Evolutionary conservation across 2,329 filamentous ascomycete genomes (phyloP).

Genomic region (Monosporascus cannonballus): DNA sequence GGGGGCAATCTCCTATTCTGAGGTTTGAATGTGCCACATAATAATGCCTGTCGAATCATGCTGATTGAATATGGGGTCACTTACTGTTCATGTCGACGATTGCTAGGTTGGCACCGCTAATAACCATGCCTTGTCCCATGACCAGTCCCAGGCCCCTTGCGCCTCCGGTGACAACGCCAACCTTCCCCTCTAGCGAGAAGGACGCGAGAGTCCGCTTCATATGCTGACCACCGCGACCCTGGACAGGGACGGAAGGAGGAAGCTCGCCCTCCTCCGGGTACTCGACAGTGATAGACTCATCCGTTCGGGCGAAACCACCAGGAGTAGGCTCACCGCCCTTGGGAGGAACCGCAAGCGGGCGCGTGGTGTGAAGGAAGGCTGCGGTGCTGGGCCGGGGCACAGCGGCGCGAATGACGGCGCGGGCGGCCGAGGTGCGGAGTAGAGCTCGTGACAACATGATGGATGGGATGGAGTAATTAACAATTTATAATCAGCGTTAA

Average conservation of each 20-base stretch:
- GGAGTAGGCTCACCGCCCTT: constrained; percentile 26
- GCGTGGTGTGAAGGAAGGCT: constrained; percentile 21
- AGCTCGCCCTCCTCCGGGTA: constrained; percentile 71
- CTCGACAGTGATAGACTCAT: constrained; percentile 70
- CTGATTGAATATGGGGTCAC: constrained; percentile 22
- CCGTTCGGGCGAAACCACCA: constrained; percentile 72
- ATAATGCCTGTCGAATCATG: no score
- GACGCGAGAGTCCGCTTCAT: constrained; percentile 78
- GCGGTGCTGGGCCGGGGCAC: constrained; percentile 13
- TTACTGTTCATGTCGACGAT: constrained; percentile 90
- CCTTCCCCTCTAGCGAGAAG: constrained; percentile 80
- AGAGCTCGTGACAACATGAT: constrained; percentile 14
- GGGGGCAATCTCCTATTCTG: neutral
- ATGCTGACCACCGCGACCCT: constrained; percentile 72
- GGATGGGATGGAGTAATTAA: neutral
- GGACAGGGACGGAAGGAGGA: constrained; percentile 63
- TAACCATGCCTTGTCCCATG: constrained; percentile 87
- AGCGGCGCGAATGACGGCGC: constrained; percentile 11
- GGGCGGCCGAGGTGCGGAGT: constrained; percentile 11
- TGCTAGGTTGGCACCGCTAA: constrained; percentile 81
- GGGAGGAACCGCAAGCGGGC: constrained; percentile 16
- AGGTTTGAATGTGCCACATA: neutral
- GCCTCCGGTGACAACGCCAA: constrained; percentile 83
- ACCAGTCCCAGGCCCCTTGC: constrained; percentile 84
- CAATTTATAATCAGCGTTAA: neutral